phyloP scores from a whole-genome alignment of 352 stramenopile species.

The Phytophthora pinifolia region DNA sequence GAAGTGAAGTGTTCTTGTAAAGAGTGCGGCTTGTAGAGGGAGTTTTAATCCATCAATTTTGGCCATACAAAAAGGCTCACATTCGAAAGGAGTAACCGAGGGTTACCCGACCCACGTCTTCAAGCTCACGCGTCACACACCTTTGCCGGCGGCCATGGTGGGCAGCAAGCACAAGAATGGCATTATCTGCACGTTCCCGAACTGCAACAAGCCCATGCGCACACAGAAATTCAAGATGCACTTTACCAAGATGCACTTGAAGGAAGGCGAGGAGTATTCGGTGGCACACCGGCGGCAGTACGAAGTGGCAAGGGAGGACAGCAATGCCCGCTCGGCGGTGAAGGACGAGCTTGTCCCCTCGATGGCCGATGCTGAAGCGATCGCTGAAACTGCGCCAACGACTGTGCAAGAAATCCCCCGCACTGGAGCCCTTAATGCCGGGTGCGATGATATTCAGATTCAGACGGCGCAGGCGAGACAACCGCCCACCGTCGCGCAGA shows the following conservation, averaged over 20 bases:
- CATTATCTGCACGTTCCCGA: slow-evolving; percentile 81
- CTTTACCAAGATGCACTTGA: slow-evolving; percentile 77
- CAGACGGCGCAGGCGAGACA: slow-evolving; percentile 18
- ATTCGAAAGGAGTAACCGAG: slow-evolving; percentile 12
- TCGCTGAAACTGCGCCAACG: not conserved
- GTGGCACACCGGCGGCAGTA: slow-evolving; percentile 76
- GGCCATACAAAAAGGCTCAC: slow-evolving; percentile 6
- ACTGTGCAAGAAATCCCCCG: slow-evolving; percentile 6
- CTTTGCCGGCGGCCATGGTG: slow-evolving; percentile 38
- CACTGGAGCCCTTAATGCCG: slow-evolving; percentile 7
- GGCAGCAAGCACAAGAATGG: slow-evolving; percentile 91
- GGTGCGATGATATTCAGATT: slow-evolving; percentile 11
- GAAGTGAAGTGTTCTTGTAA: too few relatives aligned
- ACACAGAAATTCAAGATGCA: slow-evolving; percentile 89
- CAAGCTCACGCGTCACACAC: slow-evolving; percentile 1
- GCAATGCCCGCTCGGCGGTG: slow-evolving; percentile 17
- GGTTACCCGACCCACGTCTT: slow-evolving; percentile 4
- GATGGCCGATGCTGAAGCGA: not conserved
- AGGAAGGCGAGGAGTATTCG: slow-evolving; percentile 75
- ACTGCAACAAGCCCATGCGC: slow-evolving; percentile 83
- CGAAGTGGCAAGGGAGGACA: slow-evolving; percentile 73
- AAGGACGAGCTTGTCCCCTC: slow-evolving; percentile 12
- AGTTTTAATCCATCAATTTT: slow-evolving; percentile 6
- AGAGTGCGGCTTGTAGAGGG: slow-evolving; percentile 19
- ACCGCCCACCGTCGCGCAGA: not conserved